Conservation (phyloP, 106 monocot genomes). For the Posidonia australis region DNA sequence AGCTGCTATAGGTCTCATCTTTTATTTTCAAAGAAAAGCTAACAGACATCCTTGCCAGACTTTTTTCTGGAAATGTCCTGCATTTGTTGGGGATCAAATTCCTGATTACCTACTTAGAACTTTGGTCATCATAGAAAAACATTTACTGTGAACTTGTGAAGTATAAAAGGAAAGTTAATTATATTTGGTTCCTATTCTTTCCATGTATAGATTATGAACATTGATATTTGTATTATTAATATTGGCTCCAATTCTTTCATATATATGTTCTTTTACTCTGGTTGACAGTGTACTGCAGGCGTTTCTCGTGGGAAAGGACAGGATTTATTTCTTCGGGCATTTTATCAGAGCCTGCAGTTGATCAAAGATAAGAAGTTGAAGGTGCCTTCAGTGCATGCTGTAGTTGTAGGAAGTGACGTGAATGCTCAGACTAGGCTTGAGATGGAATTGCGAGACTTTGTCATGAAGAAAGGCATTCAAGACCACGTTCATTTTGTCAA, state of each 20-base stretch:
- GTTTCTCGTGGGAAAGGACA: conserved; percentile 96
- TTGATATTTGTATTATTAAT: not conserved
- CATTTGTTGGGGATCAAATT: too few relatives aligned
- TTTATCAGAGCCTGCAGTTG: conserved; percentile 65
- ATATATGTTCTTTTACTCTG: not conserved
- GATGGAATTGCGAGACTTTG: conserved; percentile 63
- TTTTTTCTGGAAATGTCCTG: too few relatives aligned
- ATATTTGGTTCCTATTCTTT: too few relatives aligned
- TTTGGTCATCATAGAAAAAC: too few relatives aligned
- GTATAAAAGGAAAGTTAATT: too few relatives aligned
- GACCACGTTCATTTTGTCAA: conserved; percentile 84
- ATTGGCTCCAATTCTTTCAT: not conserved
- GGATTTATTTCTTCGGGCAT: conserved; percentile 77
- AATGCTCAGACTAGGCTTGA: conserved; percentile 87
- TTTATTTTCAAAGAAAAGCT: too few relatives aligned
- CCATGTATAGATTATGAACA: too few relatives aligned
- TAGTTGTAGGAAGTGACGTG: conserved; percentile 94
- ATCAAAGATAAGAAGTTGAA: conserved; percentile 62
- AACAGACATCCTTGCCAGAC: too few relatives aligned
- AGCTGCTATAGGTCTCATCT: too few relatives aligned
- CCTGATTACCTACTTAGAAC: too few relatives aligned
- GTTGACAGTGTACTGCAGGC: conserved; percentile 28
- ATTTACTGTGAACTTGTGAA: too few relatives aligned
- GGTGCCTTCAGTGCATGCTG: conserved; percentile 70
- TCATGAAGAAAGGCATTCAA: conserved; percentile 54